Base-by-base conservation (phyloP, 345 rosid species). In the Gossypium sturtianum region DNA sequence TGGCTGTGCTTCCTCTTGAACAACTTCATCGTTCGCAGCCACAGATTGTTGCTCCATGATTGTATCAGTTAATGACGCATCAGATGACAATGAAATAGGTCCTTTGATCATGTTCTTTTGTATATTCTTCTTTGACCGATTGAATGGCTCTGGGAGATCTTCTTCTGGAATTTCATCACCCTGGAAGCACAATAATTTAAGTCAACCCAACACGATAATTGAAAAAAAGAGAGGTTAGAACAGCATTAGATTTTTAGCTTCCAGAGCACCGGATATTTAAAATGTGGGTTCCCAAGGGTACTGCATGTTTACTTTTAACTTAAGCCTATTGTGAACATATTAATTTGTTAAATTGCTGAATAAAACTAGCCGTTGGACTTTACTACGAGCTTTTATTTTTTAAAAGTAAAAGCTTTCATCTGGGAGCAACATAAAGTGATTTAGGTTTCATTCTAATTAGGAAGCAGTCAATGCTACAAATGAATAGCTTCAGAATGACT, bases 121-220 rank as follows among this genome's bases (percentile, higher is more conserved):
- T 47, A 56, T 66, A 65, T 60, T 51, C 45, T 68, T 68, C 78
- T 84, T 81, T 23, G 66, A 65, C 49, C 54, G 73, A 76, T 82
- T 86, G 81, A 84, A 96, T 2, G 92, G 89, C 78, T 88, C 95
- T 1, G 97, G 98, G 60, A 96, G 87, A 13, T 79, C 74, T 38
- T 82, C 95, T 74, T 86, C 89, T 1, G 97, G 99, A 80, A 96
- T 77, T 60, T 89, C 93, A 74, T 83, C 97, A 69, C 84, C 91
- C 98, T 93, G 83, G 66, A 87, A 73, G 9, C 34, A 54, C n/a
- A 52, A 62, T 29, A 73, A 27, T 8, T 27, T 9, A 29, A 45
- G n/a, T 73, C 19, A 80, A 54, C n/a, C 61, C 19, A 41, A 15
- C 43, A 29, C 10, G 71, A 20, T 45, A 57, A 45, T 22, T 49